phyloP scores from a whole-genome alignment of 1,284 basidiomycete species.

The Ustilago nuda region DNA sequence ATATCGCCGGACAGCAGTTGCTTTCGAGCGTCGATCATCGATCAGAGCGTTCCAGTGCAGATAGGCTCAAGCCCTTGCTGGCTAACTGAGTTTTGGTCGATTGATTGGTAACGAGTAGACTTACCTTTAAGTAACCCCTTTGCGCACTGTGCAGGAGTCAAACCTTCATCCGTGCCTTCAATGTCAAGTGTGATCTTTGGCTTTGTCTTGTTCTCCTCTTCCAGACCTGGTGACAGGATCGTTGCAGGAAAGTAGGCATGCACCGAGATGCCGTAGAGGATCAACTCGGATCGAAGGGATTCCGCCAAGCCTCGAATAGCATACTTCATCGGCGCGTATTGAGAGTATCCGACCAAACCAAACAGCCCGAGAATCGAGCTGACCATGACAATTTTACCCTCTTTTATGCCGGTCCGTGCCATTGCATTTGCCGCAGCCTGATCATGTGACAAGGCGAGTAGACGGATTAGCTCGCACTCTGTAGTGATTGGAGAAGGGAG shows the following conservation, averaged over 20 bases:
- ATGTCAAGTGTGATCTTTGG: constrained; percentile 83
- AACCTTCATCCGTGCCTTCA: constrained; percentile 80
- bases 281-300: constrained; percentile 82
- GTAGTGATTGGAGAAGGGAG: neutral
- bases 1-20: neutral
- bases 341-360: constrained; percentile 83
- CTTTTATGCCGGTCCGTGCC: constrained; percentile 74
- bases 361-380: constrained; percentile 85
- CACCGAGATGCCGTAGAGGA: constrained; percentile 81
- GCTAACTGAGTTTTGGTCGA: neutral
- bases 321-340: constrained; percentile 89
- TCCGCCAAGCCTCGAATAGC: constrained; percentile 91
- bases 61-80: neutral
- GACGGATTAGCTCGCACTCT: neutral
- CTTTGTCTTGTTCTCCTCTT: constrained; percentile 83
- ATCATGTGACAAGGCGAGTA: neutral
- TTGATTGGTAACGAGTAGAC: constrained; percentile 16
- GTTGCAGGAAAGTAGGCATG: constrained; percentile 90
- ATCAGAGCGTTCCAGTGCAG: neutral
- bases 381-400: constrained; percentile 81
- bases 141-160: constrained; percentile 79
- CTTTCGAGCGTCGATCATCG: constrained; percentile 8
- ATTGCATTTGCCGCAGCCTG: constrained; percentile 81
- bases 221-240: constrained; percentile 84
- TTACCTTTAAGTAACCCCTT: constrained; percentile 76